Evolutionary conservation across 2,329 filamentous ascomycete species (phyloP).

Genomic region (Nigrograna mackinnonii): DNA sequence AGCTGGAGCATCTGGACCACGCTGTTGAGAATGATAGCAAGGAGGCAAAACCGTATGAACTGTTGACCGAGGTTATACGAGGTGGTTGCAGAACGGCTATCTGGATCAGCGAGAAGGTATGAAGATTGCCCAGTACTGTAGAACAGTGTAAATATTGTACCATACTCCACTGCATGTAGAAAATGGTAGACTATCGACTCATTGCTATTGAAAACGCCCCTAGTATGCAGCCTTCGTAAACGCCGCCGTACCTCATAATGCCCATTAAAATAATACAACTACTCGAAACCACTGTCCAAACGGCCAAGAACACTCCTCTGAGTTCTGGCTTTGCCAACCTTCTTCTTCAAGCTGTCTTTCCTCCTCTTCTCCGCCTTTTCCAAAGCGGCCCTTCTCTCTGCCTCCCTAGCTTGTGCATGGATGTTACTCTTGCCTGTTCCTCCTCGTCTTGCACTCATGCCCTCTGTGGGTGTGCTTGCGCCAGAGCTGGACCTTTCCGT

Average conservation of each 20-base stretch:
- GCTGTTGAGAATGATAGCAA: slow-evolving; percentile 92
- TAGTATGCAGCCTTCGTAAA: not conserved
- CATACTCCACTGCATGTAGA: not conserved
- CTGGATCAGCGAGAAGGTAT: slow-evolving; percentile 81
- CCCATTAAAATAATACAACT: not conserved
- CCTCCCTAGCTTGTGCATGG: slow-evolving; percentile 62
- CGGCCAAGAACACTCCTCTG: slow-evolving; percentile 37
- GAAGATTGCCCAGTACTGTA: slow-evolving; percentile 14
- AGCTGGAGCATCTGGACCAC: slow-evolving; percentile 94
- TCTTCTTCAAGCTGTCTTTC: slow-evolving; percentile 51
- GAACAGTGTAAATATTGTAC: slow-evolving; percentile 1
- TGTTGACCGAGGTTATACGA: slow-evolving; percentile 84
- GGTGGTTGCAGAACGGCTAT: slow-evolving; percentile 92
- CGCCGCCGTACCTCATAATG: not conserved
- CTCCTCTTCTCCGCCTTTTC: slow-evolving; percentile 57
- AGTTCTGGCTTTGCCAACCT: slow-evolving; percentile 36
- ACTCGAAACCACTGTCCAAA: slow-evolving; percentile 42
- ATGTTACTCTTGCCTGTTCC: slow-evolving; percentile 63
- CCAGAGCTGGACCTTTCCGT: slow-evolving; percentile 44
- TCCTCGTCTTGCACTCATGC: slow-evolving; percentile 46
- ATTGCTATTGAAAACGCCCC: not conserved
- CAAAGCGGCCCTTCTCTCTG: slow-evolving; percentile 55
- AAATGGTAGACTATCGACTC: no score
- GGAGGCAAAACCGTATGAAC: slow-evolving; percentile 85
- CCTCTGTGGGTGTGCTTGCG: slow-evolving; percentile 23